Base-by-base conservation (phyloP, 2,329 filamentous ascomycete genomes). In the Neoascochyta sp. region DNA sequence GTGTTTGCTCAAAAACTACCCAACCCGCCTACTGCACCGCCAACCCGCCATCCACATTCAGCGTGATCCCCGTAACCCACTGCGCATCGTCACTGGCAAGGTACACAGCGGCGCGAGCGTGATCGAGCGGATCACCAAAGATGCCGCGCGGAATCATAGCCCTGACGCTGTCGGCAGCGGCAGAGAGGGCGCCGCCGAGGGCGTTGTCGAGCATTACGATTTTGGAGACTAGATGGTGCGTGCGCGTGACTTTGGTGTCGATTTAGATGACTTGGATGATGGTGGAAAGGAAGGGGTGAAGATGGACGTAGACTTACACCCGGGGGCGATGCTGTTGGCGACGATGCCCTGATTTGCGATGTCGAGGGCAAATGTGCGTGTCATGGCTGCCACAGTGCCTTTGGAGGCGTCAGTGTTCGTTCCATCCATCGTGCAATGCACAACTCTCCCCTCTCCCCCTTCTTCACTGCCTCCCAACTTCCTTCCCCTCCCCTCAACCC, bases 311-410 rank as follows among this genome's bases (percentile, higher is more conserved):
- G 9, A 50, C 57, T 50, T 40, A 62, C 60, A 70, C 2, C 67
- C 66, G 4, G 67, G 67, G 39, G 62, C 67, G 10, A 69, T 39
- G 2, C 60, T 52, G 37, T 70, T 69, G 34, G 52, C 57, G 32
- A 68, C 60, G 21, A 71, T 65, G 9, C 54, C 49, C 17, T 68
- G 47, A 20, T 51, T 49, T 2, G 63, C 66, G 32, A 66, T 67
- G 29, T 69, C 65, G n/a, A 68, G 38, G 2, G 67, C 66, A n/a
- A 69, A 53, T 29, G 65, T 59, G 29, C 65, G 67, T 6, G 69
- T 72, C 24, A 75, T 54, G 22, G 64, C 55, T 7, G 66, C 53
- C 5, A 71, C 67, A 0, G 68, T 70, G 7, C 65, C 66, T 41
- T 74, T 74, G 22, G 60, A 65, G 3, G 68, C 65, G 30, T 10